Percentiles rank a stretch among this genome's conserved stretches.
These are phyloP conservation scores for Neurospora sp. DNA, from an alignment of 495 filamentous ascomycete species.

Conservation along the genomic window DNA sequence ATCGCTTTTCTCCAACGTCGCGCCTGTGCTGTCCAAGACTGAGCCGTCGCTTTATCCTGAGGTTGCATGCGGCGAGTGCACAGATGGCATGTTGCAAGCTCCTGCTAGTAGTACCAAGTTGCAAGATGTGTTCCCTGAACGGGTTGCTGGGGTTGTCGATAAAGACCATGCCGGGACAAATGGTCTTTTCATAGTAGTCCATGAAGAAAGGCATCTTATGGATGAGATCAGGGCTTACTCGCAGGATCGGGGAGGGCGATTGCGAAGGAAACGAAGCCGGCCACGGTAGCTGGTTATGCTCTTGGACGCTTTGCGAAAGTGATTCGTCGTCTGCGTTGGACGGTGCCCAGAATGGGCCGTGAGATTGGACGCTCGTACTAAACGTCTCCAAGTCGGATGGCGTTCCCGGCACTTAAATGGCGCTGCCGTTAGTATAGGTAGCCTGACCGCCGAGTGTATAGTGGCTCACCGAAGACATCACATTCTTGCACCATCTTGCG, in stretches of 20 bases:
- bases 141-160: constrained; percentile 81
- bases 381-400: constrained; percentile 35
- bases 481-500: constrained; percentile 36
- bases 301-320: constrained; percentile 22
- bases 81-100: constrained; percentile 88
- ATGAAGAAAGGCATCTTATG: constrained; percentile 53
- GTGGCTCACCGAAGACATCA: constrained; percentile 34
- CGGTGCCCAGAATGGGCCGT: constrained; percentile 32
- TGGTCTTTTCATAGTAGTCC: constrained; percentile 76
- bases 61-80: constrained; percentile 77
- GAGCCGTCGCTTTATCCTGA: constrained; percentile 50
- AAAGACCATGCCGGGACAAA: constrained; percentile 83
- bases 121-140: constrained; percentile 74
- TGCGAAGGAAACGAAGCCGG: constrained; percentile 17
- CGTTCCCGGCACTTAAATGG: constrained; percentile 22
- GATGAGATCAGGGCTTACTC: constrained; percentile 42
- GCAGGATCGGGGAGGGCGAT: constrained; percentile 20
- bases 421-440: constrained; percentile 1
- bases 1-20: constrained; percentile 25
- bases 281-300: constrained; percentile 15
- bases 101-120: constrained; percentile 64
- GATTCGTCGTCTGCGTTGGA: constrained; percentile 33
- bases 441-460: neutral
- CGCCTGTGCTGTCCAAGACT: constrained; percentile 40
- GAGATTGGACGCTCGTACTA: constrained; percentile 34